These are phyloP conservation scores for Sphaerosporella brunnea DNA, from an alignment of 495 filamentous ascomycete genomes.

Conservation along the genomic window DNA sequence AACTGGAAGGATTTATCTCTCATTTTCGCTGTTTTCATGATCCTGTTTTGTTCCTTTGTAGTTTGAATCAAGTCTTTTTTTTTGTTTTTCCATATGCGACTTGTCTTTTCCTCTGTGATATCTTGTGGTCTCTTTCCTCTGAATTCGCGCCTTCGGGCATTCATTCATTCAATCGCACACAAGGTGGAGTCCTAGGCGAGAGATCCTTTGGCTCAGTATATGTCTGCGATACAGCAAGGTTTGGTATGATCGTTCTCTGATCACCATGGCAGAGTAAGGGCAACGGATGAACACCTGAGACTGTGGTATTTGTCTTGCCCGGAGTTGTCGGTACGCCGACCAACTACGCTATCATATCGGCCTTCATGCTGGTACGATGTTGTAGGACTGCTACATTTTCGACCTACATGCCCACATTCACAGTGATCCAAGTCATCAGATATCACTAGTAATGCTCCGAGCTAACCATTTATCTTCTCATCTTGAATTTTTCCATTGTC, in stretches of 20 bases:
- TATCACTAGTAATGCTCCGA: background rate
- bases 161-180: no score
- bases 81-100: background rate
- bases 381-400: background rate
- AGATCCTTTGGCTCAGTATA: conserved; percentile 28
- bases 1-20: conserved; percentile 32
- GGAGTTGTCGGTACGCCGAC: background rate
- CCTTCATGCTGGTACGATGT: background rate
- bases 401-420: background rate
- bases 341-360: background rate
- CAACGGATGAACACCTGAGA: background rate
- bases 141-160: no score
- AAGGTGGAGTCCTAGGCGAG: conserved; percentile 28
- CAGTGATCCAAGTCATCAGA: background rate
- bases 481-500: background rate
- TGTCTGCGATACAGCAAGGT: conserved; percentile 23
- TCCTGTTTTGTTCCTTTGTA: conserved; percentile 20
- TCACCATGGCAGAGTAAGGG: background rate
- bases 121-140: background rate
- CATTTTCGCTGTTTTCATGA: background rate
- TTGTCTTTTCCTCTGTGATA: conserved; percentile 4
- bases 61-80: conserved; percentile 1
- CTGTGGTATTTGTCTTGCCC: background rate
- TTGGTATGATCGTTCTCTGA: background rate
- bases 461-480: background rate